Evolutionary conservation across 148 eudicot species (phyloP).

Genomic region (Chenopodium suecicum): DNA sequence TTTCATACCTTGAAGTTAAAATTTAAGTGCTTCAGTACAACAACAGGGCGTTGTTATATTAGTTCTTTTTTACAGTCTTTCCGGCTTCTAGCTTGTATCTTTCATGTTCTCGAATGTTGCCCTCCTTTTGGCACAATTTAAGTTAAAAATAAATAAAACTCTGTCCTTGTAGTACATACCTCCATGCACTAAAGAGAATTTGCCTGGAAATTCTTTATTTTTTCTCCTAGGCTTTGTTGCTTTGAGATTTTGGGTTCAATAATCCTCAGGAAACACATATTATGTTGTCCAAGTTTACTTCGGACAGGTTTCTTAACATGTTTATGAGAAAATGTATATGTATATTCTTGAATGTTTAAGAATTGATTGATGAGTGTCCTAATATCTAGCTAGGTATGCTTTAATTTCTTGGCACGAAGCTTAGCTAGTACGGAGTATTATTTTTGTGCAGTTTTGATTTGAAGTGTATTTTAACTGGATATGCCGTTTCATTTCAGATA

Average conservation of each 20-base stretch:
- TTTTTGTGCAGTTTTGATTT: background rate
- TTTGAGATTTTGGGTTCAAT: background rate
- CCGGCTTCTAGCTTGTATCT: background rate
- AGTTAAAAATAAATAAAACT: too few species aligned
- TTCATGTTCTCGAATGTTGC: background rate
- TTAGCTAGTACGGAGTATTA: background rate
- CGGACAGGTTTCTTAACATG: background rate
- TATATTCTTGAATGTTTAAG: background rate
- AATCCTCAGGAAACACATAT: background rate
- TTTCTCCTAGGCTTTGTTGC: background rate
- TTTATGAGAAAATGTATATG: too few species aligned
- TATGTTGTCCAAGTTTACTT: background rate
- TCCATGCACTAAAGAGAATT: too few species aligned
- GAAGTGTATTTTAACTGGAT: background rate
- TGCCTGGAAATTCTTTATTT: too few species aligned
- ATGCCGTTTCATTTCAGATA: background rate
- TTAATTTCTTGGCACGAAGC: background rate
- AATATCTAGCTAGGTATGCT: background rate
- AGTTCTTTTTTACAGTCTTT: too few species aligned
- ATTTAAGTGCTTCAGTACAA: background rate
- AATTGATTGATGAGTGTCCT: background rate
- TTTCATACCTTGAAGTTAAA: background rate
- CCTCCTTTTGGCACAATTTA: too few species aligned
- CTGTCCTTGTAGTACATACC: too few species aligned
- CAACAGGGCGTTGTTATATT: background rate